A percentile compares a stretch with the other conserved stretches of the same genome.
These are phyloP conservation scores for Phytopythium sindhum DNA, from an alignment of 352 stramenopile species.

Conservation along the genomic window DNA sequence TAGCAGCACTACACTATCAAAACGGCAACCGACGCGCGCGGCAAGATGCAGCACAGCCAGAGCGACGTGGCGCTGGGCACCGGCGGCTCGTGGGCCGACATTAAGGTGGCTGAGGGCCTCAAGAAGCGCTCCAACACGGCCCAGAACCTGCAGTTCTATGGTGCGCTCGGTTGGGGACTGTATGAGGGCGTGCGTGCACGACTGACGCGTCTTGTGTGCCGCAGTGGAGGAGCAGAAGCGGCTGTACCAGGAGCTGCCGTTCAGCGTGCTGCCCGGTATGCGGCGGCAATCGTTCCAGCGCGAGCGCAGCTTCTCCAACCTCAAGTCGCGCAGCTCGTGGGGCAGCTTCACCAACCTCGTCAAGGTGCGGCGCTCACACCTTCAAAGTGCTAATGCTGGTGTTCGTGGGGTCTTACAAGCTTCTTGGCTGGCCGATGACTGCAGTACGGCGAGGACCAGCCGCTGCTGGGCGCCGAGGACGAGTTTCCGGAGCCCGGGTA, in stretches of 20 bases:
- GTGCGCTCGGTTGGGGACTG: slow-evolving; percentile 16
- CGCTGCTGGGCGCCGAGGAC: slow-evolving; percentile 46
- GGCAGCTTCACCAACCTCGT: slow-evolving; percentile 54
- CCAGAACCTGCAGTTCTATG: slow-evolving; percentile 79
- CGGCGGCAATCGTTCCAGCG: slow-evolving; percentile 69
- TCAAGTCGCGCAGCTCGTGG: slow-evolving; percentile 59
- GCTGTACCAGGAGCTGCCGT: slow-evolving; percentile 69
- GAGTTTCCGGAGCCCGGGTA: slow-evolving; percentile 68
- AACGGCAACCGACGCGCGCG: slow-evolving; percentile 5
- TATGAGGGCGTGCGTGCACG: background rate
- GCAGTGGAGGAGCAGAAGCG: slow-evolving; percentile 70
- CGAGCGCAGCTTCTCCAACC: slow-evolving; percentile 65
- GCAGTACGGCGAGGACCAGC: slow-evolving; percentile 71
- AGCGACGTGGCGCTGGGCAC: slow-evolving; percentile 62
- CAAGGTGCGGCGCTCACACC: slow-evolving; percentile 8
- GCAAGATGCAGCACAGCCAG: slow-evolving; percentile 64
- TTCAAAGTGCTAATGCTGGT: background rate
- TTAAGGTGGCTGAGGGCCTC: slow-evolving; percentile 64
- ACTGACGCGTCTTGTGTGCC: background rate
- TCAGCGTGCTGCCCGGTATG: slow-evolving; percentile 68
- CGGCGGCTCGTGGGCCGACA: slow-evolving; percentile 60
- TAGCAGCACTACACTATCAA: no score
- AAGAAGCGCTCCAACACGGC: slow-evolving; percentile 78
- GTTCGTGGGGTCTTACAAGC: background rate
- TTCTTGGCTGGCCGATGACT: background rate